Evolutionary conservation across 345 rosid genomes (phyloP).

Genomic region (Salix brachista): DNA sequence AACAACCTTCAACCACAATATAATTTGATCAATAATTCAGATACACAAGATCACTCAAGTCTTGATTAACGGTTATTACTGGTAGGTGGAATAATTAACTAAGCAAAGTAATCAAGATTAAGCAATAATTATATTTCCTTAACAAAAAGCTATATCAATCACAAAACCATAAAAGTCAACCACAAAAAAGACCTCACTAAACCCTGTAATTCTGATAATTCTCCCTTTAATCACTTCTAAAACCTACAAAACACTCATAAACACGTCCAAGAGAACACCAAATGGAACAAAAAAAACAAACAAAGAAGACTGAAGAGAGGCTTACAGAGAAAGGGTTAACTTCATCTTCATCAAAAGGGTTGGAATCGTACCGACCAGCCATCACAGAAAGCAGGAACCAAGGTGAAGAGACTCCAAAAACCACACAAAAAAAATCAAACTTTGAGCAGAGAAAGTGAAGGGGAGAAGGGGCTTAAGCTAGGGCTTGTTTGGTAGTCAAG

Average conservation of each 20-base stretch:
- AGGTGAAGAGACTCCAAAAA: not conserved
- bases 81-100: not conserved
- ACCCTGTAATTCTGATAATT: not conserved
- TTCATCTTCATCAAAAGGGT: slow-evolving; percentile 87
- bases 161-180: slow-evolving; percentile 1
- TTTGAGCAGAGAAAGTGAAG: not conserved
- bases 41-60: not conserved
- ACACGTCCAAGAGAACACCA: not conserved
- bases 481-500: not conserved
- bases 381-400: slow-evolving; percentile 23
- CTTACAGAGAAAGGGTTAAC: slow-evolving; percentile 94
- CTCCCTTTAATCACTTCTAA: not conserved
- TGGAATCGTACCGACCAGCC: slow-evolving; percentile 82
- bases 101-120: not conserved
- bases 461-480: not conserved
- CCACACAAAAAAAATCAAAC: not conserved
- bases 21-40: not conserved
- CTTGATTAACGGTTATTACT: not conserved
- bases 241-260: not conserved
- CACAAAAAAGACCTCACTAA: not conserved
- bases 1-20: not conserved
- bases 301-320: slow-evolving; percentile 2
- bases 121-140: not conserved
- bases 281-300: not conserved
- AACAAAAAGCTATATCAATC: not conserved